Evolutionary conservation across 1,284 basidiomycete species (phyloP).

Genomic region (Puccinia coronata): DNA sequence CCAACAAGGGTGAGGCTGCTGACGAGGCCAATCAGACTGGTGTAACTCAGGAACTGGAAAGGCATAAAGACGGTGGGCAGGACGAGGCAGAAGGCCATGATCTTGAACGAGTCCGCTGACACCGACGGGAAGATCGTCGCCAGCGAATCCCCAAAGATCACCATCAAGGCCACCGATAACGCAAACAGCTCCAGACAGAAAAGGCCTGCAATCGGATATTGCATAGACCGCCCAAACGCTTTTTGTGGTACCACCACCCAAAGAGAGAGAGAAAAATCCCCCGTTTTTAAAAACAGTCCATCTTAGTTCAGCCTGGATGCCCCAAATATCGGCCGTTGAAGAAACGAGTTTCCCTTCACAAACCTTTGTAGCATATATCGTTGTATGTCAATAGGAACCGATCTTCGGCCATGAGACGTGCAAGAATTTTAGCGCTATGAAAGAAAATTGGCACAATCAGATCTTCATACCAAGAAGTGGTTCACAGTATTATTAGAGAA

Average conservation of each 20-base stretch:
- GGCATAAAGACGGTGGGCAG: conserved; percentile 46
- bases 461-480: no score
- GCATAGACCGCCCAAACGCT: conserved; percentile 44
- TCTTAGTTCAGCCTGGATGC: background rate
- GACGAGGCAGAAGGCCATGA: conserved; percentile 31
- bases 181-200: conserved; percentile 44
- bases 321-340: background rate
- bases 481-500: no score
- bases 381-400: conserved; percentile 38
- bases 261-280: background rate
- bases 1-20: conserved; percentile 35
- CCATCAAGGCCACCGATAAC: conserved; percentile 42
- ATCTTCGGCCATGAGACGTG: conserved; percentile 45
- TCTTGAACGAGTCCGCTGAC: conserved; percentile 30
- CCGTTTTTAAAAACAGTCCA: background rate
- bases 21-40: conserved; percentile 37
- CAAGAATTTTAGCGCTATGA: conserved; percentile 39
- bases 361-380: conserved; percentile 47
- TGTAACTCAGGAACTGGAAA: conserved; percentile 32
- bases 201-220: conserved; percentile 42
- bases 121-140: conserved; percentile 33
- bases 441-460: no score
- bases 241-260: no score
- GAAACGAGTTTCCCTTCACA: background rate
- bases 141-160: conserved; percentile 40